Conservation (phyloP, 768 basidiomycete genomes). For the Auriscalpium microsporum region DNA sequence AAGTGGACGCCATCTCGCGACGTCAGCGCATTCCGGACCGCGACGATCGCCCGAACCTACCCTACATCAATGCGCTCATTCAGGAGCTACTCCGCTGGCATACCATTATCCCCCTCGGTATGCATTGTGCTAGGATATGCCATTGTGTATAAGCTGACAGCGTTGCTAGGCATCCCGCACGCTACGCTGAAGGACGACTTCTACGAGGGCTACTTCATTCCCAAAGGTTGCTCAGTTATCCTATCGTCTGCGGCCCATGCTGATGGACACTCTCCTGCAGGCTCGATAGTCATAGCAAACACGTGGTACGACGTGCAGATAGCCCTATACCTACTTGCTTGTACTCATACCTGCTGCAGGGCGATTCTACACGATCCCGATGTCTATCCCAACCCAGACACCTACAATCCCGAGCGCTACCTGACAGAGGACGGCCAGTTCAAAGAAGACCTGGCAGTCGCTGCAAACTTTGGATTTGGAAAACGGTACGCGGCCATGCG, state of each 20-base stretch:
- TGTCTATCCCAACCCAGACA: conserved; percentile 20
- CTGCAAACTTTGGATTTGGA: conserved; percentile 6
- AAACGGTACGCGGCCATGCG: not conserved
- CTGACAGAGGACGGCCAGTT: not conserved
- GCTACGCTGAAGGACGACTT: conserved; percentile 14
- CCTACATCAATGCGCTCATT: too few relatives aligned
- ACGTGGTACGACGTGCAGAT: conserved; percentile 13
- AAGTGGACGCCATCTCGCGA: too few relatives aligned
- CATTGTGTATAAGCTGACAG: conserved; percentile 2
- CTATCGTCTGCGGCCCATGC: not conserved
- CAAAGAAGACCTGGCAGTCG: not conserved
- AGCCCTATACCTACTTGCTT: not conserved
- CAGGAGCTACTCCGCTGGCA: too few relatives aligned
- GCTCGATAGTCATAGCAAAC: conserved; percentile 16
- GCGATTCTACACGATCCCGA: conserved; percentile 16
- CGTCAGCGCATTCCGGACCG: too few relatives aligned
- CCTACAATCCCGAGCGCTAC: conserved; percentile 22
- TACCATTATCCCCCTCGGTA: conserved; percentile 5
- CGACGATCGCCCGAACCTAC: too few relatives aligned
- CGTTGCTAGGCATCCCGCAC: conserved; percentile 19
- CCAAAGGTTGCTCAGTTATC: conserved; percentile 13
- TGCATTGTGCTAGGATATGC: conserved; percentile 12
- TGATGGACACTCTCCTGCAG: not conserved
- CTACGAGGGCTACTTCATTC: conserved; percentile 20
- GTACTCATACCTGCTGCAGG: not conserved